These are phyloP conservation scores for Puccinia novopanici DNA, from an alignment of 1,284 basidiomycete genomes.

Conservation along the genomic window DNA sequence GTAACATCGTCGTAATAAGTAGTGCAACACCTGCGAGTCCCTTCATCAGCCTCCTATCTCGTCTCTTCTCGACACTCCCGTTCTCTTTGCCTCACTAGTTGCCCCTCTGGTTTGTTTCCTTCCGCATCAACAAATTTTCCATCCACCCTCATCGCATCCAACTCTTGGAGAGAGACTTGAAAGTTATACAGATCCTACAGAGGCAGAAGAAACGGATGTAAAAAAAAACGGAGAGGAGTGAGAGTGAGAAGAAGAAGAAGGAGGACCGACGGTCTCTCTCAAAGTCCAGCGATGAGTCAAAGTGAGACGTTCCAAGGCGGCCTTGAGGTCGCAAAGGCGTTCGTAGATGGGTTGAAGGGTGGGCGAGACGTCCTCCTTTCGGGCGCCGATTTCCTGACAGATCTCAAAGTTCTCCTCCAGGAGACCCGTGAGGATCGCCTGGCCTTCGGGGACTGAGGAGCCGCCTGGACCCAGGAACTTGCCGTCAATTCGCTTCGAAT, in stretches of 20 bases:
- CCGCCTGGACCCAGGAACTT: slow-evolving; percentile 93
- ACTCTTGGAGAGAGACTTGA: slow-evolving; percentile 88
- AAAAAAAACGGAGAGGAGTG: not conserved
- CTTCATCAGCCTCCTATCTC: not conserved
- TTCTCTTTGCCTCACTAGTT: slow-evolving; percentile 73
- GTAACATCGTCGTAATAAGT: slow-evolving; percentile 89
- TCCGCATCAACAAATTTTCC: slow-evolving; percentile 95
- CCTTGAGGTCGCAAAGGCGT: slow-evolving; percentile 79
- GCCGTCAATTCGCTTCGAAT: slow-evolving; percentile 92
- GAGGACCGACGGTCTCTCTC: slow-evolving; percentile 74
- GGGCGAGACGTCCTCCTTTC: slow-evolving; percentile 84
- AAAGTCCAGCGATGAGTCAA: slow-evolving; percentile 96
- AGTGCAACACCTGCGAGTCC: slow-evolving; percentile 92
- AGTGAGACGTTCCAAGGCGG: slow-evolving; percentile 82
- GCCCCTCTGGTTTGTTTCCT: slow-evolving; percentile 83
- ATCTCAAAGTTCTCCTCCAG: slow-evolving; percentile 97
- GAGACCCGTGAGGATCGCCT: slow-evolving; percentile 70
- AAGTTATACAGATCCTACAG: slow-evolving; percentile 64
- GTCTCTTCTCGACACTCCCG: not conserved
- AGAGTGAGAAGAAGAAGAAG: not conserved
- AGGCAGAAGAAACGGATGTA: slow-evolving; percentile 27
- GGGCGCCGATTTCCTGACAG: slow-evolving; percentile 89
- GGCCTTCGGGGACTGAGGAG: slow-evolving; percentile 79
- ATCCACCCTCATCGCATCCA: slow-evolving; percentile 93
- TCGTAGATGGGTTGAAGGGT: slow-evolving; percentile 94